Conservation (phyloP, 352 stramenopile species). For the Phytophthora capsici region DNA sequence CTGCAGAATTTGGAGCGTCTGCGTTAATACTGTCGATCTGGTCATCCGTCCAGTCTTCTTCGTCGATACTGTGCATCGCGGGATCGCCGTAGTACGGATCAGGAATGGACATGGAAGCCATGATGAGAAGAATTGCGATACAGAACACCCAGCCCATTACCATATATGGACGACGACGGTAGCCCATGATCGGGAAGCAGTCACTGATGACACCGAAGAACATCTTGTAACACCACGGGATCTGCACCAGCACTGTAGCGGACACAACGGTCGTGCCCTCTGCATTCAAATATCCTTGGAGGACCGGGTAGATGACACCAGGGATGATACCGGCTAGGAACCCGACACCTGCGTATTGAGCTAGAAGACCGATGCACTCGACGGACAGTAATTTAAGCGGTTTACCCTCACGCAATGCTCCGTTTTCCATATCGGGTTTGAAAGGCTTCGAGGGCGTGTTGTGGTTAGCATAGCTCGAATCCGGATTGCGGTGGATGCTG, state of each 20-base stretch:
- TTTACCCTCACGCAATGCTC: slow-evolving; percentile 44
- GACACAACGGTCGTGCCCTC: slow-evolving; percentile 52
- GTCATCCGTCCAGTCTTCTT: slow-evolving; percentile 38
- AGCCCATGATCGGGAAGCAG: slow-evolving; percentile 51
- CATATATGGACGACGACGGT: slow-evolving; percentile 55
- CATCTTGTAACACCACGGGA: slow-evolving; percentile 59
- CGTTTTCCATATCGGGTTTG: slow-evolving; percentile 30
- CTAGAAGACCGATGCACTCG: slow-evolving; percentile 48
- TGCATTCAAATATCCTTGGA: slow-evolving; percentile 58
- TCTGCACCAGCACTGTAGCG: slow-evolving; percentile 49
- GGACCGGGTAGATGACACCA: slow-evolving; percentile 52
- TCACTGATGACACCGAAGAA: slow-evolving; percentile 57
- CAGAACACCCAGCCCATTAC: slow-evolving; percentile 50
- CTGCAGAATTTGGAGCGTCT: slow-evolving; percentile 31
- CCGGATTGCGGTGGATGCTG: slow-evolving; percentile 27
- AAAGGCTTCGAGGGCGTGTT: slow-evolving; percentile 23
- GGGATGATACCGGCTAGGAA: slow-evolving; percentile 48
- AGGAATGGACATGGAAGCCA: slow-evolving; percentile 34
- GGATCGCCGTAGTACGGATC: slow-evolving; percentile 48
- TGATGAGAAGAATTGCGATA: slow-evolving; percentile 39
- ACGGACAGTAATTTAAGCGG: slow-evolving; percentile 40
- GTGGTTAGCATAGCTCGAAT: slow-evolving; percentile 24
- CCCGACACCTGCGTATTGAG: slow-evolving; percentile 58
- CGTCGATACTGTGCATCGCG: slow-evolving; percentile 38
- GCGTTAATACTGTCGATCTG: slow-evolving; percentile 43